These are phyloP conservation scores for Fraxinus platypoda DNA, from an alignment of 305 asterid genomes.

Conservation along the genomic window DNA sequence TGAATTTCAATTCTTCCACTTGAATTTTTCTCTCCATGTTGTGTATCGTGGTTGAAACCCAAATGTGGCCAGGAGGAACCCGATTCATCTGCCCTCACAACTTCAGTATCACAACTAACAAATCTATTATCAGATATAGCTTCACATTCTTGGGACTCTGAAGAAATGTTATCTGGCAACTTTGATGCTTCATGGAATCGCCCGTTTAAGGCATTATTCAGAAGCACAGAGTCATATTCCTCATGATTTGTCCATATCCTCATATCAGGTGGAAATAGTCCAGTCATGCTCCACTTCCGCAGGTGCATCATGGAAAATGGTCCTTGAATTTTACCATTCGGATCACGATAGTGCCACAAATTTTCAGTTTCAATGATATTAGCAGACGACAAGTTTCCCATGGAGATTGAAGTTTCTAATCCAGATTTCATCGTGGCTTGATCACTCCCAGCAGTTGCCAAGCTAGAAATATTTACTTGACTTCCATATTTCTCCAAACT, in stretches of 20 bases:
- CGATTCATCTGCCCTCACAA: slow-evolving; percentile 37
- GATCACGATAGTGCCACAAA: slow-evolving; percentile 98
- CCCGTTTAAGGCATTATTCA: slow-evolving; percentile 63
- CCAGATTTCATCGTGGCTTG: slow-evolving; percentile 43
- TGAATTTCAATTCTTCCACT: slow-evolving; percentile 18
- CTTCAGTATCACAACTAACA: slow-evolving; percentile 20
- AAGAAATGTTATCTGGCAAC: slow-evolving; percentile 34
- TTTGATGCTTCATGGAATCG: slow-evolving; percentile 50
- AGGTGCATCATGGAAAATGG: slow-evolving; percentile 89
- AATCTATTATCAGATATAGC: slow-evolving; percentile 29
- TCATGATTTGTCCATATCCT: slow-evolving; percentile 88
- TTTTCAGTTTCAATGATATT: slow-evolving; percentile 63
- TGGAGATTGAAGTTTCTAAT: slow-evolving; percentile 42
- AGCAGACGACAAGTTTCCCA: slow-evolving; percentile 37
- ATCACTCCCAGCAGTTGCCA: slow-evolving; percentile 31
- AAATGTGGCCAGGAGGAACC: slow-evolving; percentile 27
- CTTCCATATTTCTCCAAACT: slow-evolving; percentile 33
- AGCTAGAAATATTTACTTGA: slow-evolving; percentile 30
- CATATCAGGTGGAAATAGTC: slow-evolving; percentile 82
- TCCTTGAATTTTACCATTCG: slow-evolving; percentile 85
- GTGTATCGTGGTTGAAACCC: slow-evolving; percentile 7
- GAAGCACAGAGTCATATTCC: slow-evolving; percentile 67
- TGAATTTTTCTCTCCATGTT: slow-evolving; percentile 17
- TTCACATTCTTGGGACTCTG: slow-evolving; percentile 37
- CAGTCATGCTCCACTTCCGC: slow-evolving; percentile 80